These are phyloP conservation scores for Babesia ovis DNA, from an alignment of 169 alveolate genomes.

Conservation along the genomic window DNA sequence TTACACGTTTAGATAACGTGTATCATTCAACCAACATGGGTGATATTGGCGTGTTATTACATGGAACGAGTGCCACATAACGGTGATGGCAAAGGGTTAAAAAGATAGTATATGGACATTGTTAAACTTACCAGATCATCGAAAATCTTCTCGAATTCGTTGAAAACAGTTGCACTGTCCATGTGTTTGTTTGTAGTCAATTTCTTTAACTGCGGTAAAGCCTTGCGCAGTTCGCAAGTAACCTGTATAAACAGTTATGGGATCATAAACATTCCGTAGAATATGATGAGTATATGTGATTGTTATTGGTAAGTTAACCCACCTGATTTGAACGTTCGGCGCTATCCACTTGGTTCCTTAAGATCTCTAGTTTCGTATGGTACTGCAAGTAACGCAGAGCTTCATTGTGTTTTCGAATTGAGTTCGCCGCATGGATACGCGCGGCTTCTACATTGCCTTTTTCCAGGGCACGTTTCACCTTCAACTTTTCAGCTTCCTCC, in stretches of 20 bases:
- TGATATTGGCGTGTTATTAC: too few species aligned
- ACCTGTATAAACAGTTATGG: too few species aligned
- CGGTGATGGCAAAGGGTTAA: too few species aligned
- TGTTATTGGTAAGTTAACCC: too few species aligned
- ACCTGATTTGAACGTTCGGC: conserved; percentile 51
- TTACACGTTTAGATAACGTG: too few species aligned
- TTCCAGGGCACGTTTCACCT: conserved; percentile 56
- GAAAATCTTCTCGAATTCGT: conserved; percentile 51
- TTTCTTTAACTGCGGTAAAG: conserved; percentile 45
- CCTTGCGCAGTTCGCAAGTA: conserved; percentile 36
- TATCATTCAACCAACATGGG: too few species aligned
- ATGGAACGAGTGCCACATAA: too few species aligned
- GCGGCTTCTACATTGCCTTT: conserved; percentile 60
- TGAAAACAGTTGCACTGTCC: conserved; percentile 43
- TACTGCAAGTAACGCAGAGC: conserved; percentile 54
- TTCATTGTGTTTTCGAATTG: conserved; percentile 56
- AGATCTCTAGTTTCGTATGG: conserved; percentile 52
- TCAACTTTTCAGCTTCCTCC: conserved; percentile 51
- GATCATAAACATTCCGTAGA: too few species aligned
- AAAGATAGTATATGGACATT: too few species aligned
- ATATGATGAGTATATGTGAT: too few species aligned
- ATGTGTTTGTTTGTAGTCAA: conserved; percentile 7
- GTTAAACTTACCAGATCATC: conserved; percentile 52
- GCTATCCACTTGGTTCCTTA: conserved; percentile 39
- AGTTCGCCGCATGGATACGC: conserved; percentile 61